These are phyloP conservation scores for Rhizopogon salebrosus DNA, from an alignment of 768 basidiomycete species.

Conservation along the genomic window DNA sequence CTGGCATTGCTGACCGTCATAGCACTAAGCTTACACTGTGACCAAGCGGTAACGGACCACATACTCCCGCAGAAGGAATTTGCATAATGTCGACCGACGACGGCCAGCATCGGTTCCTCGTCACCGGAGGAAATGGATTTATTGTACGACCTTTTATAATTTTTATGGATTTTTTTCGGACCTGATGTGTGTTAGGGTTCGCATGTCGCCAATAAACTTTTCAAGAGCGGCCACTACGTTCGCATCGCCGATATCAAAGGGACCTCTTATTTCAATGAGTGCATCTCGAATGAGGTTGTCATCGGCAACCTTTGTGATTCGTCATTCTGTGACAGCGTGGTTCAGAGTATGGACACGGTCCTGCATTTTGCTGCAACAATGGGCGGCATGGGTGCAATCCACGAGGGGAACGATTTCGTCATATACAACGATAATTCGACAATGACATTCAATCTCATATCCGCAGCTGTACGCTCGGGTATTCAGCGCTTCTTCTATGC, in stretches of 20 bases:
- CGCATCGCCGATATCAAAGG: constrained; percentile 39
- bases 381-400: constrained; percentile 65
- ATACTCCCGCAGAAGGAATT: background rate
- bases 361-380: constrained; percentile 58
- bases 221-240: constrained; percentile 26
- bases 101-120: constrained; percentile 23
- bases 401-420: constrained; percentile 39
- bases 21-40: too few relatives aligned
- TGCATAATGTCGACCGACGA: background rate
- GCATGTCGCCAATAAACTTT: constrained; percentile 40
- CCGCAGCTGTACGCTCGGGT: constrained; percentile 31
- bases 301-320: constrained; percentile 43
- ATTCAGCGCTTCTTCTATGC: constrained; percentile 48
- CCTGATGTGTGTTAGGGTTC: constrained; percentile 36
- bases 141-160: constrained; percentile 31
- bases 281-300: constrained; percentile 31
- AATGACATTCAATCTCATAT: constrained; percentile 46
- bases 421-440: constrained; percentile 46
- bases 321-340: constrained; percentile 30
- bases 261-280: constrained; percentile 15
- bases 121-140: constrained; percentile 51
- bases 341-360: constrained; percentile 38
- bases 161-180: background rate
- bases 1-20: background rate
- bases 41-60: background rate